Base-by-base conservation (phyloP, 73 alveolate species). In the Stentor coeruleus region DNA sequence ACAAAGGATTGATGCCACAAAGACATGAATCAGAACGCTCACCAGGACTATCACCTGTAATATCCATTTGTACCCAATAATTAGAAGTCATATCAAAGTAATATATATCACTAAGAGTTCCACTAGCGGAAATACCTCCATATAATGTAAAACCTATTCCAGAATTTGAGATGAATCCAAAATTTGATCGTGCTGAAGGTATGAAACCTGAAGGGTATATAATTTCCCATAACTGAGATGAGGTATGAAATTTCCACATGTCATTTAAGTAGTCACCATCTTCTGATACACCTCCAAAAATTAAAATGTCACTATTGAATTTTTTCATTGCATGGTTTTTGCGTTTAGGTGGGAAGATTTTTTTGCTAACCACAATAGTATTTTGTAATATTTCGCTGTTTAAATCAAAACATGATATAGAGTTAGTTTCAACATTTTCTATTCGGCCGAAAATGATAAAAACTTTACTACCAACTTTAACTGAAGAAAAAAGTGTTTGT, bases 231-330 rank as follows among this genome's bases (percentile, higher is more conserved):
- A 15, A 28, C n/a, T 26, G n/a, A 0, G 79, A 20, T 26, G n/a
- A 20, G n/a, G 33, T 1, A 1, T 66, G 49, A 66, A 66, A 66
- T 33, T 33, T 66, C 41, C 79, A 66, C 42, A 66, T 20, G 33
- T 66, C 79, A 33, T 66, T 66, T 1, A 66, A 2, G 11, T 66
- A 20, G 20, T 37, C 14, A 20, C 2, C 36, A 20, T 20, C 37
- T 66, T 66, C n/a, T 66, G 66, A 11, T 49, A 11, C 66, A 28
- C 79, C 79, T 0, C 79, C 79, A 33, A 66, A 66, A 66, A 66
- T 33, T 26, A 20, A 66, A 20, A 66, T 14, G 33, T 20, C n/a
- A 1, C n/a, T 20, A 31, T 33, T 20, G 41, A 66, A 20, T 26
- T 20, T 66, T 26, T 20, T 20, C 79, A 66, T 66, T 33, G 79